A percentile compares a stretch with the other conserved stretches of the same genome.
Conservation (phyloP, 305 asterid genomes). For the Fraxinus ornus region DNA sequence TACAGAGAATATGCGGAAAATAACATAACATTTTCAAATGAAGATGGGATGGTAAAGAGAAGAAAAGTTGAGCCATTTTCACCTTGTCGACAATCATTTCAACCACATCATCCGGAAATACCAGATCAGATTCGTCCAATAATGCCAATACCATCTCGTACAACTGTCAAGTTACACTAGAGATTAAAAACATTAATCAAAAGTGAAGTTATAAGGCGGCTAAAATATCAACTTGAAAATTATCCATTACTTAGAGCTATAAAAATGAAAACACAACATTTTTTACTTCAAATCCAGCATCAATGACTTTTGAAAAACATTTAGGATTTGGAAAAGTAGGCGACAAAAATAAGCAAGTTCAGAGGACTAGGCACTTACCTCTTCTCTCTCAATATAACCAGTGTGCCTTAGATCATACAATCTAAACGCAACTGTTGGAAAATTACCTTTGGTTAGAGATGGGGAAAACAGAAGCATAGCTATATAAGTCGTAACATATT, state of each 20-base stretch:
- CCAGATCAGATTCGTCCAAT: constrained; percentile 71
- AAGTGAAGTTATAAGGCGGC: not conserved
- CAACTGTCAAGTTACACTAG: constrained; percentile 44
- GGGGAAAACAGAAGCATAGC: not conserved
- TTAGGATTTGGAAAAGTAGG: not conserved
- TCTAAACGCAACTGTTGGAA: constrained; percentile 67
- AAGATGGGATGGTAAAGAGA: not conserved
- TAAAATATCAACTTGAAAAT: not conserved
- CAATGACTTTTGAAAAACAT: not conserved
- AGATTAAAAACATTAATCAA: not conserved
- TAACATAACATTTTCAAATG: not conserved
- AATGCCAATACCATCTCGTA: constrained; percentile 88
- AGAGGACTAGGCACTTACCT: too few species aligned
- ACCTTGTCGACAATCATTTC: constrained; percentile 83
- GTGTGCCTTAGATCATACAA: constrained; percentile 79
- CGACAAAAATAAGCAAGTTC: too few species aligned
- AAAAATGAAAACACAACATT: not conserved
- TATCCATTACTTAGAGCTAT: not conserved
- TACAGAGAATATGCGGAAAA: constrained; percentile 24
- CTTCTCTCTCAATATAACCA: constrained; percentile 82
- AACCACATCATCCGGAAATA: constrained; percentile 67
- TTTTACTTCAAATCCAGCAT: not conserved
- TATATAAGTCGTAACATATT: not conserved
- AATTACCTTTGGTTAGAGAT: not conserved
- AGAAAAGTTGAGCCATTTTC: constrained; percentile 2